Evolutionary conservation across 129 eudicot species (phyloP).

Genomic region (Gnaphalium uliginosum): DNA sequence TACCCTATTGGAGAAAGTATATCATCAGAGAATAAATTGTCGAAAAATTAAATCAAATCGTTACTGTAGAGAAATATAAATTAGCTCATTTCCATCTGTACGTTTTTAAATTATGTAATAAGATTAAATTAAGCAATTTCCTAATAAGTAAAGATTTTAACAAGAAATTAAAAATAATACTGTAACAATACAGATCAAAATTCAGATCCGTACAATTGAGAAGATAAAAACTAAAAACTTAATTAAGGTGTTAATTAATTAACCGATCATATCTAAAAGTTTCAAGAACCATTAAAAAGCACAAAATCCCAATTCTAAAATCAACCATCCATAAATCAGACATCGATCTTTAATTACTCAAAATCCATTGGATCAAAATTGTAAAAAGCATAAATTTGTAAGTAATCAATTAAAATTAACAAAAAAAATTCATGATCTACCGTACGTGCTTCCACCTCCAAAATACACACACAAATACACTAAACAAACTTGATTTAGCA

Average conservation of each 20-base stretch:
- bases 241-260: too few species aligned
- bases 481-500: not conserved
- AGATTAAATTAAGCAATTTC: not conserved
- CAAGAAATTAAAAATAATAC: not conserved
- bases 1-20: too few species aligned
- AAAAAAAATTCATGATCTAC: not conserved
- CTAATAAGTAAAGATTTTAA: not conserved
- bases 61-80: too few species aligned
- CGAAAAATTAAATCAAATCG: too few species aligned
- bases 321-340: too few species aligned
- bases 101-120: not conserved
- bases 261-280: too few species aligned
- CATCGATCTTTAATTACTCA: too few species aligned
- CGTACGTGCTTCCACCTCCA: too few species aligned
- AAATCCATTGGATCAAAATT: not conserved
- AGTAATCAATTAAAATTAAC: not conserved
- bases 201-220: constrained; percentile 7
- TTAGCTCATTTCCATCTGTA: not conserved
- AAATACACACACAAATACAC: not conserved
- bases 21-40: too few species aligned
- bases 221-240: not conserved
- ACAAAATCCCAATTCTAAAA: not conserved
- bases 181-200: not conserved
- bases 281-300: not conserved
- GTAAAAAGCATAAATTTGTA: not conserved